Conservation (phyloP, 2,329 filamentous ascomycete genomes). For the Emericellopsis atlantica region DNA sequence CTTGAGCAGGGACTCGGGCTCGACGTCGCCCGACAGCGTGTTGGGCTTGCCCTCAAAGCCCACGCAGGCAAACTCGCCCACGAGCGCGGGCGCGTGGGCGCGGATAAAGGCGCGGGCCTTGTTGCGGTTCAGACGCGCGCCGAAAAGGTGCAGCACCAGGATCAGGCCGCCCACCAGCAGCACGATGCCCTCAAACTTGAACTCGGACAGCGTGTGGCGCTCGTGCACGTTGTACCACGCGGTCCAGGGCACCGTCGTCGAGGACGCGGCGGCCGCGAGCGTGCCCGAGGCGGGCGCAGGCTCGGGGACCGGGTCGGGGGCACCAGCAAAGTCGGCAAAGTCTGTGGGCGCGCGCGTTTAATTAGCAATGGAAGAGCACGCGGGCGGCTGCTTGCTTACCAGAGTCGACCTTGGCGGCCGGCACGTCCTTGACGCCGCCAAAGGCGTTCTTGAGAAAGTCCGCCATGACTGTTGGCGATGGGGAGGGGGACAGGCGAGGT, state of each 20-base stretch:
- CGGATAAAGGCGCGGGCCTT: constrained; percentile 73
- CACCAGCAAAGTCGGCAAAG: constrained; percentile 86
- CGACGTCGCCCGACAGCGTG: constrained; percentile 26
- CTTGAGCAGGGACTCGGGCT: constrained; percentile 45
- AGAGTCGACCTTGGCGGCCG: constrained; percentile 44
- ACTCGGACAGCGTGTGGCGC: constrained; percentile 72
- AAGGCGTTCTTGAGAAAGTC: constrained; percentile 56
- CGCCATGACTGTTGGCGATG: constrained; percentile 28
- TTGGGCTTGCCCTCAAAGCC: constrained; percentile 54
- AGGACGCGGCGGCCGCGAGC: constrained; percentile 31
- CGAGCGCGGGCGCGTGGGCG: constrained; percentile 58
- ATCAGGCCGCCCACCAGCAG: constrained; percentile 63
- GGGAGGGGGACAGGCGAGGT: background rate
- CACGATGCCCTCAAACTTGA: constrained; percentile 77
- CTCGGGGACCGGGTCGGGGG: constrained; percentile 52
- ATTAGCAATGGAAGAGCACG: constrained; percentile 1
- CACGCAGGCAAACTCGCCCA: constrained; percentile 75
- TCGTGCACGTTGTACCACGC: constrained; percentile 98
- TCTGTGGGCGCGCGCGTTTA: constrained; percentile 35
- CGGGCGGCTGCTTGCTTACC: constrained; percentile 35
- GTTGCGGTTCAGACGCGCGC: constrained; percentile 64
- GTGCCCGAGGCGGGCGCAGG: constrained; percentile 32
- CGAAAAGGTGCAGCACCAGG: constrained; percentile 68
- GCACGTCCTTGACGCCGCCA: constrained; percentile 47
- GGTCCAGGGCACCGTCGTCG: constrained; percentile 56